phyloP scores from a whole-genome alignment of 2,329 filamentous ascomycete species.

The Phialophora macrospora region DNA sequence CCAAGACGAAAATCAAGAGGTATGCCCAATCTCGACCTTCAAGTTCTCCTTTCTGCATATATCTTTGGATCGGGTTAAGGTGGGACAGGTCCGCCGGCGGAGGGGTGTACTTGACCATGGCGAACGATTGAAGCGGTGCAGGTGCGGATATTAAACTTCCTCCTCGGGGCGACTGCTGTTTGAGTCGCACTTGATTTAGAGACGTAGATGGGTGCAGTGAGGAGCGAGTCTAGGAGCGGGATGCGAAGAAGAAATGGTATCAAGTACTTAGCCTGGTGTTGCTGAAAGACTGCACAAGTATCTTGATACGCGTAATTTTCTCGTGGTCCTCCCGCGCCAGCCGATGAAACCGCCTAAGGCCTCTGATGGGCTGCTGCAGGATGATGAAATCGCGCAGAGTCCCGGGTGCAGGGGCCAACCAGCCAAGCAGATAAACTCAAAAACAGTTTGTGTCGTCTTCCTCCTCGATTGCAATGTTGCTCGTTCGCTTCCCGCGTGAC shows the following conservation, averaged over 20 bases:
- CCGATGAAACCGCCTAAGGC: not conserved
- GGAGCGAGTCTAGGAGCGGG: not conserved
- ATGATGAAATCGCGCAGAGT: not conserved
- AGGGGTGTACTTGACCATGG: constrained; percentile 36
- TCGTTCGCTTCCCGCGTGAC: not conserved
- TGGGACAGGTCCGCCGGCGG: constrained; percentile 34
- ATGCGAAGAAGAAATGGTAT: not conserved
- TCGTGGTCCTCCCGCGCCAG: not conserved
- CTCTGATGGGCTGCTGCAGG: not conserved
- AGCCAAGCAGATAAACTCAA: not conserved
- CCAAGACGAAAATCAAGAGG: constrained; percentile 34
- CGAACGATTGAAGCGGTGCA: constrained; percentile 2
- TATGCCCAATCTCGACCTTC: constrained; percentile 36
- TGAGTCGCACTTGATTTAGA: not conserved
- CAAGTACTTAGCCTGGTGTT: not conserved
- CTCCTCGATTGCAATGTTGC: not conserved
- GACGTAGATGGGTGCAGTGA: not conserved
- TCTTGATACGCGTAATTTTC: not conserved
- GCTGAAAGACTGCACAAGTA: not conserved
- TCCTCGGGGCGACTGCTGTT: not conserved
- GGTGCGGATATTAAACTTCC: not conserved
- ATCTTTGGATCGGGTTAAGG: constrained; percentile 39
- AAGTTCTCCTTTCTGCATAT: constrained; percentile 38
- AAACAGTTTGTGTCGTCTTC: not conserved
- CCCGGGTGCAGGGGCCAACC: no score